Base-by-base conservation (phyloP, 805 yeast genomes). In the Yamadazyma sp. region DNA sequence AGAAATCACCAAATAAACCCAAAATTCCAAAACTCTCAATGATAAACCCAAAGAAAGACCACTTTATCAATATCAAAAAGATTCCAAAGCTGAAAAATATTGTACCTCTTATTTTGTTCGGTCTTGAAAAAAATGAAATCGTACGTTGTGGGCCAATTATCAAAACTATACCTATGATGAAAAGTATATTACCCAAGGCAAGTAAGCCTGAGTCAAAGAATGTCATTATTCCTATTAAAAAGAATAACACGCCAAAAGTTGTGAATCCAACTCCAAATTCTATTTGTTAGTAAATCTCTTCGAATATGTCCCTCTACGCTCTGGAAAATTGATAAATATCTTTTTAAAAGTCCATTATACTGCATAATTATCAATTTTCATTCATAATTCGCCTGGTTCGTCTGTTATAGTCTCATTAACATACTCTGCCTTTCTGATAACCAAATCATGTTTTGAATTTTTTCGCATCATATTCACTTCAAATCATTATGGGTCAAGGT, bases 231-330 rank as follows among this genome's bases (percentile, higher is more conserved):
- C 98, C 98, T 14, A 91, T 65, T 4, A 86, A 52, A 58, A 93
- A 84, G 54, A 87, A 81, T 17, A 84, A 53, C 31, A 82, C 75
- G 7, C 95, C 96, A 22, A 82, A 84, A 12, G 94, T 88, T 4
- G 96, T 86, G 69, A 88, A 82, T 2, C 86, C 96, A 13, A 86
- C 96, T 23, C 98, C 98, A 52, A 82, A 80, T 61, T 88, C 95
- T 86, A 42, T 11, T 26, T 15, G 56, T 52, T 56, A 54, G 57
- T 49, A 44, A 11, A 9, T 28, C 7, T 12, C 23, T 10, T 7
- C 7, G 7, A 22, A 21, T n/a, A 7, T 25, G 27, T n/a, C 11
- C 8, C 31, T 20, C 23, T 20, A 7, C 23, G 9, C 23, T n/a
- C n/a, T n/a, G n/a, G n/a, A n/a, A n/a, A n/a, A n/a, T n/a, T n/a